Conservation (phyloP, 148 eudicot species). For the Vaccinium corymbosum region DNA sequence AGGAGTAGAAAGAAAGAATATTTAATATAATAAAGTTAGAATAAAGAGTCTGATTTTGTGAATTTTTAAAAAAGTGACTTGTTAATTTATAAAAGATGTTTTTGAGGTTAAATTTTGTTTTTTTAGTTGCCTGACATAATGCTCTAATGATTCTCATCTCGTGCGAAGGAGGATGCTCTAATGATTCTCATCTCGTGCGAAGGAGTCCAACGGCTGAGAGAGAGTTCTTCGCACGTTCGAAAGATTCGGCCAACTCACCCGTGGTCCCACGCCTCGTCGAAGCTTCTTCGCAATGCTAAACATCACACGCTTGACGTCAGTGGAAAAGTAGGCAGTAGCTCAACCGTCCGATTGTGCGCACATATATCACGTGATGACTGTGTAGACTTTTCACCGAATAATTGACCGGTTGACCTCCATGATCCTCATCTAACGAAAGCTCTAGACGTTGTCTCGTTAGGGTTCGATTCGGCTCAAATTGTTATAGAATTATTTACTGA, state of each 20-base stretch:
- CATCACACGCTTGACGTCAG: not conserved
- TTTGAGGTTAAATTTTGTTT: too few relatives aligned
- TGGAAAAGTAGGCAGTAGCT: not conserved
- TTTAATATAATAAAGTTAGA: too few relatives aligned
- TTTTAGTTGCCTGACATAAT: too few relatives aligned
- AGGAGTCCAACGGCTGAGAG: not conserved
- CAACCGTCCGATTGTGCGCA: not conserved
- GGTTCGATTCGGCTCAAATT: too few relatives aligned
- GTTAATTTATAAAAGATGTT: too few relatives aligned
- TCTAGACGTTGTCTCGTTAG: too few relatives aligned
- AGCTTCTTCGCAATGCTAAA: not conserved
- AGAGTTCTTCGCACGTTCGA: not conserved
- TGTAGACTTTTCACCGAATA: not conserved
- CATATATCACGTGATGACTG: not conserved
- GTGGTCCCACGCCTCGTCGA: not conserved
- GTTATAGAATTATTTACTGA: too few relatives aligned
- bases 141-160: not conserved
- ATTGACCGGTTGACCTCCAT: not conserved
- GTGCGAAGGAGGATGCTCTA: not conserved
- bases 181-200: not conserved
- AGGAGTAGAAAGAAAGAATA: too few relatives aligned
- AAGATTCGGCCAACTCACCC: not conserved
- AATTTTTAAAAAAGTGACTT: too few relatives aligned
- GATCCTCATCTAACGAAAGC: too few relatives aligned
- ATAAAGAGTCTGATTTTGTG: too few relatives aligned